Evolutionary conservation across 1,139 yeast species (phyloP).

Genomic region (Pichiaceae sp.): DNA sequence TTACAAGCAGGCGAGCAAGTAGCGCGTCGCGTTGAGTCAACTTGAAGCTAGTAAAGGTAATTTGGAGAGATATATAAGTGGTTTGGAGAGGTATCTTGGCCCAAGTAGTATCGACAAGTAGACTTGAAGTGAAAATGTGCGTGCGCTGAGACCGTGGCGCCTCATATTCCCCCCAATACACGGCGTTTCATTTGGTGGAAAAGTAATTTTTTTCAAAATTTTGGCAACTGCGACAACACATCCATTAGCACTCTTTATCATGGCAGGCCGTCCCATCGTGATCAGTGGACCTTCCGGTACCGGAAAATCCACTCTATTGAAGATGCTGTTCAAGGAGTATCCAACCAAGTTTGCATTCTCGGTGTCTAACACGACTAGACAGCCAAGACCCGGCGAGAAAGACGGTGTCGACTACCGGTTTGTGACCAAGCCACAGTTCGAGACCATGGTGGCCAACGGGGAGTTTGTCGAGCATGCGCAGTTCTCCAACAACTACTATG

Average conservation of each 20-base stretch:
- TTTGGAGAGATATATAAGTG: too few species aligned
- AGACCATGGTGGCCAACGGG: conserved; percentile 58
- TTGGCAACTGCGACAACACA: not conserved
- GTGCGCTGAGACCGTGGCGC: too few species aligned
- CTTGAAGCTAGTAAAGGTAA: too few species aligned
- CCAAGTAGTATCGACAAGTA: too few species aligned
- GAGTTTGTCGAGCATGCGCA: conserved; percentile 97
- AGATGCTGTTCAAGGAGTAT: conserved; percentile 80
- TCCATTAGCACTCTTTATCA: conserved; percentile 1
- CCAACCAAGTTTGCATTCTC: conserved; percentile 91
- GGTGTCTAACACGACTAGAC: conserved; percentile 88
- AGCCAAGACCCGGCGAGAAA: conserved; percentile 85
- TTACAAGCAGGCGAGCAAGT: too few species aligned
- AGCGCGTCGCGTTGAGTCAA: too few species aligned
- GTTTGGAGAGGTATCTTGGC: too few species aligned
- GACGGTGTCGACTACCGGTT: conserved; percentile 89
- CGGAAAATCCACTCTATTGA: conserved; percentile 90
- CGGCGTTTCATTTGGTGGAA: too few species aligned
- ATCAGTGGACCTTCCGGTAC: conserved; percentile 97
- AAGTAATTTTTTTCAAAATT: too few species aligned
- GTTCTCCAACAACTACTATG: conserved; percentile 95
- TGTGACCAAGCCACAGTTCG: conserved; percentile 68
- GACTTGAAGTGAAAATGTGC: too few species aligned
- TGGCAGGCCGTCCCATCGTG: conserved; percentile 73
- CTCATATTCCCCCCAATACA: too few species aligned